Evolutionary conservation across 2,329 filamentous ascomycete genomes (phyloP).

Genomic region (Orbilia quercus): DNA sequence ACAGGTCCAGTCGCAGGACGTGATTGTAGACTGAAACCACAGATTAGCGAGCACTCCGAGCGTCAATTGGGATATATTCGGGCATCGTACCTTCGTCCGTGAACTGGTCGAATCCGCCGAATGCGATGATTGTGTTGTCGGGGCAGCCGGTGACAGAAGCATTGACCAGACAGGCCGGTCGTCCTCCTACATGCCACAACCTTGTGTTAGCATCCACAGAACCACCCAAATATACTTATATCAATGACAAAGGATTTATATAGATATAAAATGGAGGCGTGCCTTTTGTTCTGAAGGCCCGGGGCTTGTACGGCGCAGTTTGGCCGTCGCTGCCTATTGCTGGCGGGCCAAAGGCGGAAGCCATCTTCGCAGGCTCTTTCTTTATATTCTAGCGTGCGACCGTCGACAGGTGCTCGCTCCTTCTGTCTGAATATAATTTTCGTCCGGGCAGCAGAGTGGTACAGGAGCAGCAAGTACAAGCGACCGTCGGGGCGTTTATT

Average conservation of each 20-base stretch:
- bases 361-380: conserved; percentile 6
- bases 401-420: background rate
- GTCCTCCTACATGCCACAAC: conserved; percentile 61
- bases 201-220: conserved; percentile 7
- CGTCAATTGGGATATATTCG: conserved; percentile 17
- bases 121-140: conserved; percentile 96
- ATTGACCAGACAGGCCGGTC: conserved; percentile 95
- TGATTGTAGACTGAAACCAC: conserved; percentile 83
- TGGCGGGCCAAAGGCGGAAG: conserved; percentile 22
- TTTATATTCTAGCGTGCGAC: background rate
- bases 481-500: background rate
- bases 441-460: conserved; percentile 10
- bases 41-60: conserved; percentile 4
- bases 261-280: background rate
- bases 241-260: no score
- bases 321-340: conserved; percentile 8
- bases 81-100: conserved; percentile 79
- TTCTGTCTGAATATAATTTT: background rate
- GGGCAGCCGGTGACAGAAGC: conserved; percentile 99
- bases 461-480: conserved; percentile 11
- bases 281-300: conserved; percentile 48
- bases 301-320: conserved; percentile 30
- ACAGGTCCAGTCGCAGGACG: conserved; percentile 86
- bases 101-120: conserved; percentile 98
- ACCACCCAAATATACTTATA: background rate